phyloP scores from a whole-genome alignment of 1,284 basidiomycete species.

The Exobasidium cylindrosporum region DNA sequence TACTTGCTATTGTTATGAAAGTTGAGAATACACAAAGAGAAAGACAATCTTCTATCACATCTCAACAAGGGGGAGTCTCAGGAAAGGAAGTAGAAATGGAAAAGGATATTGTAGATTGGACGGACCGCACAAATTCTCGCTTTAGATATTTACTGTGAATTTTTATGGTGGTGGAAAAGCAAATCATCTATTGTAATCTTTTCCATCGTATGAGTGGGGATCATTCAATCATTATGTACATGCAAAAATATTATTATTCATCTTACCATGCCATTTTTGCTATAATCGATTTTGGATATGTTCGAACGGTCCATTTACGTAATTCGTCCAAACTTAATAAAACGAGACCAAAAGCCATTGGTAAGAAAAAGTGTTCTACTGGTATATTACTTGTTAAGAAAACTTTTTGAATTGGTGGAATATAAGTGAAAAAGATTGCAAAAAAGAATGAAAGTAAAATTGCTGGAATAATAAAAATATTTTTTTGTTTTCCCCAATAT shows the following conservation, averaged over 20 bases:
- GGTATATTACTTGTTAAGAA: conserved; percentile 63
- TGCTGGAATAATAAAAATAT: conserved; percentile 33
- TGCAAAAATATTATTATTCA: background rate
- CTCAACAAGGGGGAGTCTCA: background rate
- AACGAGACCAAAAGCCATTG: conserved; percentile 57
- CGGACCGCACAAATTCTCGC: background rate
- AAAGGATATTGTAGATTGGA: background rate
- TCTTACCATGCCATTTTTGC: conserved; percentile 50
- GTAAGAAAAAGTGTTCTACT: conserved; percentile 61
- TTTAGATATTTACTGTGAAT: background rate
- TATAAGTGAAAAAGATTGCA: conserved; percentile 40
- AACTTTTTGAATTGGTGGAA: conserved; percentile 58
- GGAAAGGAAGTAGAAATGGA: background rate
- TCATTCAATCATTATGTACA: no score
- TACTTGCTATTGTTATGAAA: conserved; percentile 7
- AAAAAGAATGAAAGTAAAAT: conserved; percentile 29
- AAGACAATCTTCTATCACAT: background rate
- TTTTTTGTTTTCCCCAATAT: conserved; percentile 23
- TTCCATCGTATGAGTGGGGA: no score
- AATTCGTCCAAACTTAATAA: conserved; percentile 54
- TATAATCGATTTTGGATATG: conserved; percentile 41
- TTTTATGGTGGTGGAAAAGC: no score
- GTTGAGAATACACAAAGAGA: conserved; percentile 9
- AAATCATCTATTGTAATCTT: no score
- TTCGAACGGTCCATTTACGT: conserved; percentile 45